phyloP scores from a whole-genome alignment of 495 filamentous ascomycete genomes.

The Lasiosphaeris hirsuta region DNA sequence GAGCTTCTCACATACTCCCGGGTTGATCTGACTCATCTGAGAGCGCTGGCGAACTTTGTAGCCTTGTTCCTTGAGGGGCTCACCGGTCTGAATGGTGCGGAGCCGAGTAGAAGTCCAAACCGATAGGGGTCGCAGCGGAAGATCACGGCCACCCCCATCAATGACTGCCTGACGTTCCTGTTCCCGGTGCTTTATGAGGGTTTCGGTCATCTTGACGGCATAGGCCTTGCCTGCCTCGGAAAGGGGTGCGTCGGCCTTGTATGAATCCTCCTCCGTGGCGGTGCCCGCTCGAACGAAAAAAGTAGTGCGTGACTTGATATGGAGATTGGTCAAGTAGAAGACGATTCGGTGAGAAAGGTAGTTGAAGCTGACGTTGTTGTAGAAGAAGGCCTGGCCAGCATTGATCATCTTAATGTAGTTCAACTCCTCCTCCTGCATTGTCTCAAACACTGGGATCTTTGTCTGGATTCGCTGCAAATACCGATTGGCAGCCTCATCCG shows the following conservation, averaged over 20 bases:
- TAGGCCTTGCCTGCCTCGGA: constrained; percentile 82
- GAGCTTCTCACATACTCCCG: constrained; percentile 91
- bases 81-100: constrained; percentile 86
- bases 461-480: constrained; percentile 86
- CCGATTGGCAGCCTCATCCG: constrained; percentile 84
- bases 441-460: constrained; percentile 93
- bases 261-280: constrained; percentile 73
- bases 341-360: constrained; percentile 96
- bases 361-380: constrained; percentile 93
- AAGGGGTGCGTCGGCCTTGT: constrained; percentile 82
- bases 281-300: constrained; percentile 84
- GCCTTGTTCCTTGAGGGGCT: constrained; percentile 69
- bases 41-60: constrained; percentile 86
- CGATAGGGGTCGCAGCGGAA: constrained; percentile 72
- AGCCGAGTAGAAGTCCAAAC: constrained; percentile 94
- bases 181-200: constrained; percentile 76
- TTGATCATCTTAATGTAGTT: constrained; percentile 99
- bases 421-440: constrained; percentile 88
- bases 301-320: constrained; percentile 88
- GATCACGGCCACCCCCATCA: constrained; percentile 62
- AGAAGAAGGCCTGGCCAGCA: constrained; percentile 83
- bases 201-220: constrained; percentile 81
- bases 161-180: constrained; percentile 68
- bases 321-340: constrained; percentile 95
- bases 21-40: constrained; percentile 95